These are phyloP conservation scores for Akebia trifoliata DNA, from an alignment of 164 flowering plant species.

Conservation along the genomic window DNA sequence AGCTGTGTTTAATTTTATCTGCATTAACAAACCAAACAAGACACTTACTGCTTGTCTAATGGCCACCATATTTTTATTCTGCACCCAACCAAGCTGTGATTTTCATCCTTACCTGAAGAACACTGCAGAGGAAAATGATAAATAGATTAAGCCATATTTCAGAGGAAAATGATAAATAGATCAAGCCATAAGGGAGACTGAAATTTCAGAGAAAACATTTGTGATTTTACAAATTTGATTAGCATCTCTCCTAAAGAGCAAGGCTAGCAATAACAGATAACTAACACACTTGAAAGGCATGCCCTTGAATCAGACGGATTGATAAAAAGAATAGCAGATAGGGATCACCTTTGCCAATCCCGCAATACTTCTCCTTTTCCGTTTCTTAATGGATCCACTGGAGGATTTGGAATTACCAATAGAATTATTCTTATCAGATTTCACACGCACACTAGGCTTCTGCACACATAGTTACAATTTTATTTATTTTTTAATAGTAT, in stretches of 20 bases:
- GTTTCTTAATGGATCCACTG: conserved; percentile 43
- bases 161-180: background rate
- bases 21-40: background rate
- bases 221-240: background rate
- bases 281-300: background rate
- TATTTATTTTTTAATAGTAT: no score
- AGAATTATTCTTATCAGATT: conserved; percentile 19
- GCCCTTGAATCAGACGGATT: background rate
- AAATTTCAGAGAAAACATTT: background rate
- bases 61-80: conserved; percentile 99
- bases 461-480: conserved; percentile 24
- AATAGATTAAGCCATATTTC: background rate
- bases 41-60: conserved; percentile 78
- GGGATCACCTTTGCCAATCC: conserved; percentile 68
- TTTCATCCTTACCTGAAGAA: conserved; percentile 40
- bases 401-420: conserved; percentile 27
- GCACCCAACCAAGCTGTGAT: conserved; percentile 52
- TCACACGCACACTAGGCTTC: conserved; percentile 24
- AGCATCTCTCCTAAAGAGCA: background rate
- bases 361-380: conserved; percentile 55
- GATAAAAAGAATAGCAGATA: background rate
- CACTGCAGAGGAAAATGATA: conserved; percentile 39
- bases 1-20: background rate
- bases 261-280: background rate
- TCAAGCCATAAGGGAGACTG: no score